Base-by-base conservation (phyloP, 306 rosid genomes). In the Abrus precatorius region DNA sequence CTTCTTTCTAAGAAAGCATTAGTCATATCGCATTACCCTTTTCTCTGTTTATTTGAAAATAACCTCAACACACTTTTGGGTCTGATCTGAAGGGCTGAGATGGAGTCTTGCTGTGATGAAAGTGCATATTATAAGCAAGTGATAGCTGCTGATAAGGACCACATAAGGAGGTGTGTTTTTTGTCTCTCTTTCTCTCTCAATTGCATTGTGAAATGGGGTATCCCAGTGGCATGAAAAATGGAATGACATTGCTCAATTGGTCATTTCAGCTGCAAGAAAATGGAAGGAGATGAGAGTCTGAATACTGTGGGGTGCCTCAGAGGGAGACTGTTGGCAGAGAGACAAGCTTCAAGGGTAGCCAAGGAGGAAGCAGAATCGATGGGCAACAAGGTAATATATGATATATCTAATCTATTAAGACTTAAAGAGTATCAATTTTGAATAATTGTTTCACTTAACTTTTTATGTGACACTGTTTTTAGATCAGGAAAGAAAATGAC, bases 281-380 rank as follows among this genome's bases (percentile, higher is more conserved):
- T 84, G 89, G 90, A 85, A 72, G 91, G 67, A 49, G 86, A 84
- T 38, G 90, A 87, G 65, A 81, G 87, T 84, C 71, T 89, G 82
- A 90, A 81, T 65, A 93, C 94, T 60, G 77, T 93, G 55, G 94
- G 84, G 55, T 90, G 91, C 80, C 85, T 95, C 9, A 90, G 99
- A 89, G 97, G 99, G 74, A 91, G 97, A 74, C 87, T 95, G 73
- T 85, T 93, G 8, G 95, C 97, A 59, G 97, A 95, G 74, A 95
- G 99, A 81, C 95, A 91, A 50, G 95, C 94, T 71, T 95, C 99
- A 78, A 90, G 66, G 79, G 64, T 72, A 49, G 97, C 99, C n/a
- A 95, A 90, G 50, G 85, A 86, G 33, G 73, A 85, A 77, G 90
- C 84, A 45, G 91, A 91, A 71, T 69, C 86, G 74, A 74, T 90